Evolutionary conservation across 2,329 filamentous ascomycete genomes (phyloP).

Genomic region (Clarireedia homoeocarpa): DNA sequence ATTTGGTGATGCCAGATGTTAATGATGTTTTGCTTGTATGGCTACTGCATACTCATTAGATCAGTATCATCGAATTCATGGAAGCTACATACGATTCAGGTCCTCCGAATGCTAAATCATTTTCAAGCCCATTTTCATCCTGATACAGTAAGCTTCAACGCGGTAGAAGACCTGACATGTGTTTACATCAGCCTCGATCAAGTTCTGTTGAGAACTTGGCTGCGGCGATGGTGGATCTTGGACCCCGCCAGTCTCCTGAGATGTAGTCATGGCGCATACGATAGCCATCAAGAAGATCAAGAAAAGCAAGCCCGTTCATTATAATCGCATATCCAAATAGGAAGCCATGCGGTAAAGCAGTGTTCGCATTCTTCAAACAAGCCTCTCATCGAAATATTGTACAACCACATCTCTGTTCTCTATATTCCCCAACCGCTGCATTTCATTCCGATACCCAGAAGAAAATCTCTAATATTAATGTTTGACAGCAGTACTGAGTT

Average conservation of each 20-base stretch:
- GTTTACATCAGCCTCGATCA: slow-evolving; percentile 6
- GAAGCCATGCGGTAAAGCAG: not conserved
- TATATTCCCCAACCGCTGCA: not conserved
- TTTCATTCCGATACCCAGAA: not conserved
- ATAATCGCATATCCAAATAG: no score
- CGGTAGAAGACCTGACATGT: not conserved
- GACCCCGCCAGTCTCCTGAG: slow-evolving; percentile 1
- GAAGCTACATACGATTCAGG: not conserved
- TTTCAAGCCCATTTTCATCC: not conserved
- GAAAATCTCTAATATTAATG: not conserved
- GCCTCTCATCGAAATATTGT: not conserved
- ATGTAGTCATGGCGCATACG: not conserved
- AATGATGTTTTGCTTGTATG: slow-evolving; percentile 11
- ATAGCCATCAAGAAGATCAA: not conserved
- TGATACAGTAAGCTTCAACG: not conserved
- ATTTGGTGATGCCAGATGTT: slow-evolving; percentile 11
- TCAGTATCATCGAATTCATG: not conserved
- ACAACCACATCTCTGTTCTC: not conserved
- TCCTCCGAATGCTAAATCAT: slow-evolving; percentile 2
- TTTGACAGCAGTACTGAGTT: slow-evolving; percentile 2
- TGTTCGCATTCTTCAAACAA: not conserved
- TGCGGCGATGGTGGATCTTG: not conserved
- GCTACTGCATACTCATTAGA: not conserved
- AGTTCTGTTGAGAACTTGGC: not conserved
- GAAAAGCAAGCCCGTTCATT: not conserved